Evolutionary conservation across 163 green algal species (phyloP).

Genomic region (Volvox carteri): DNA sequence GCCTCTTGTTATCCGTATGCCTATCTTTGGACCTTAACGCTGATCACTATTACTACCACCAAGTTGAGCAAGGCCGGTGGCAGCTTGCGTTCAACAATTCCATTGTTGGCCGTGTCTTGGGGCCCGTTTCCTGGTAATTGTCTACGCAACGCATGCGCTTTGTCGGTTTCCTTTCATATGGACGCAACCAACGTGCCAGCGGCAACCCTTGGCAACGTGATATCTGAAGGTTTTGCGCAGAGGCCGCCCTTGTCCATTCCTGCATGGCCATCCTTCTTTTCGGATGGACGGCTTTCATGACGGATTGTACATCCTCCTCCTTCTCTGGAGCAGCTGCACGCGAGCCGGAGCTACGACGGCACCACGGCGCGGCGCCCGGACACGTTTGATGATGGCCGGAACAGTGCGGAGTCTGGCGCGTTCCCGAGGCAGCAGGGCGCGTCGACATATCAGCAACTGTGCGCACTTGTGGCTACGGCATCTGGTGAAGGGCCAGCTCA

Average conservation of each 20-base stretch:
- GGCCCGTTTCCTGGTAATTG: neutral
- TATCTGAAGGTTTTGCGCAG: neutral
- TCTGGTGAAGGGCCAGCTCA: neutral
- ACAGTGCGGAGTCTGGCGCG: neutral
- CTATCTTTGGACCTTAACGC: too few species aligned
- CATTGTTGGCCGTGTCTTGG: neutral
- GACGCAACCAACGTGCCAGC: neutral
- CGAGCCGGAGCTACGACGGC: neutral
- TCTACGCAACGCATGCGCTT: neutral
- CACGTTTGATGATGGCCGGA: neutral
- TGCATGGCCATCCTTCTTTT: neutral
- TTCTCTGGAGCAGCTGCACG: slow-evolving; percentile 15
- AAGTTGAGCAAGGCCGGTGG: too few species aligned
- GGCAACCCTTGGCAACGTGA: neutral
- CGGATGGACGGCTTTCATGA: slow-evolving; percentile 25
- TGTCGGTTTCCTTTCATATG: neutral
- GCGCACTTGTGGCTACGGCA: neutral
- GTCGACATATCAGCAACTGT: neutral
- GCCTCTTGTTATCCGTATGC: too few species aligned
- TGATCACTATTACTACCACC: too few species aligned
- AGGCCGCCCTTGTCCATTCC: neutral
- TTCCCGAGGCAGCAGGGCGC: neutral
- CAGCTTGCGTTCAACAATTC: too few species aligned
- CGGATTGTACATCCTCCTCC: slow-evolving; percentile 9
- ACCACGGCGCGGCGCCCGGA: neutral